These are phyloP conservation scores for Yamadazyma friedrichii DNA, from an alignment of 1,139 yeast genomes.

Conservation along the genomic window DNA sequence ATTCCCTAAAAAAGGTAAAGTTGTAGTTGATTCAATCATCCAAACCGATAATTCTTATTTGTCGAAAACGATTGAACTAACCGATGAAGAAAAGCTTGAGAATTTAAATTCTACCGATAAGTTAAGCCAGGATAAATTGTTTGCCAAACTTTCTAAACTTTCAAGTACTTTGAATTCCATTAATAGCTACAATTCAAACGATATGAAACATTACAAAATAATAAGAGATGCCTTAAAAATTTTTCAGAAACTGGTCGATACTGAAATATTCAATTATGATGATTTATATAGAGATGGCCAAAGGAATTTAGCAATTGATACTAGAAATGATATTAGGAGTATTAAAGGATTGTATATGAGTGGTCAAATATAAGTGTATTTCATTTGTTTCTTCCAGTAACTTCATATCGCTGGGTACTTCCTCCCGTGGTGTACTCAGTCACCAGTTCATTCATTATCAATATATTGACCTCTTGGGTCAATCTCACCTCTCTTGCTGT, in stretches of 20 bases:
- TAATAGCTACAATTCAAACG: constrained; percentile 28
- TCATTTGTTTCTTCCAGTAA: too few relatives aligned
- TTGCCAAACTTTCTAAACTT: constrained; percentile 24
- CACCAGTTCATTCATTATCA: too few relatives aligned
- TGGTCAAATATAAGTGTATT: constrained; percentile 26
- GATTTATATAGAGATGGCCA: constrained; percentile 27
- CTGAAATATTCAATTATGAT: constrained; percentile 31
- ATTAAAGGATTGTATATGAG: constrained; percentile 48
- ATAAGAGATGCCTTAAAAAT: constrained; percentile 32
- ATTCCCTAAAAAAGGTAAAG: constrained; percentile 25
- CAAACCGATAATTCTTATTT: constrained; percentile 36
- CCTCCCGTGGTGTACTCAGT: too few relatives aligned
- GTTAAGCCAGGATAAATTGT: constrained; percentile 25
- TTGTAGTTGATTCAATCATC: constrained; percentile 38
- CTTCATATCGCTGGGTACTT: too few relatives aligned
- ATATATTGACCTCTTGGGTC: too few relatives aligned
- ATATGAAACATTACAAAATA: constrained; percentile 35
- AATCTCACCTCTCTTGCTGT: neutral
- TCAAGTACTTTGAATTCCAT: constrained; percentile 24
- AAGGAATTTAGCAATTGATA: constrained; percentile 34
- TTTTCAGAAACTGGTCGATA: constrained; percentile 38
- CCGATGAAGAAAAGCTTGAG: constrained; percentile 17
- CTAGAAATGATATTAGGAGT: constrained; percentile 40
- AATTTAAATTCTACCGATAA: constrained; percentile 22
- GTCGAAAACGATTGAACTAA: constrained; percentile 10